Percentiles rank a stretch among this genome's conserved stretches.
phyloP scores from a whole-genome alignment of 768 basidiomycete genomes.

The Panaeolus cyanescens region DNA sequence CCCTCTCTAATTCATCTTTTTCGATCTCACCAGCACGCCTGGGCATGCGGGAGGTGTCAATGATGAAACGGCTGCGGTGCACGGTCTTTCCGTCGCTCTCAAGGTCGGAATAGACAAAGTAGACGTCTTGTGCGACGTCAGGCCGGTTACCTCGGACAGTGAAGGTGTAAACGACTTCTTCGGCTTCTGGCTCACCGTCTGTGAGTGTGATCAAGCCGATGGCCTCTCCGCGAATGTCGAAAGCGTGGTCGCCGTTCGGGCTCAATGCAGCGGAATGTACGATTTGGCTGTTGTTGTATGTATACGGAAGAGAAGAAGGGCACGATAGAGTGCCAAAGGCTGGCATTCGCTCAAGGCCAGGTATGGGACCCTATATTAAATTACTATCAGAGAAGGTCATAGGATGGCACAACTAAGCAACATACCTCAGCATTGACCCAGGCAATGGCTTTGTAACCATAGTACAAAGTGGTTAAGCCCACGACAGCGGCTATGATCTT shows the following conservation, averaged over 20 bases:
- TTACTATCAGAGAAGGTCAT: neutral
- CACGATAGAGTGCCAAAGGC: constrained; percentile 50
- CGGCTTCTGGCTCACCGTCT: constrained; percentile 39
- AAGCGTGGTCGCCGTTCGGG: constrained; percentile 45
- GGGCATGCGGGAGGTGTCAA: constrained; percentile 36
- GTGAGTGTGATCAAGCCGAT: constrained; percentile 54
- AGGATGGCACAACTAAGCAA: neutral
- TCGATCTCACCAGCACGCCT: constrained; percentile 7
- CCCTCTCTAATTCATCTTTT: constrained; percentile 4
- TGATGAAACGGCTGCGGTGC: constrained; percentile 35
- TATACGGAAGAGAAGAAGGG: constrained; percentile 44
- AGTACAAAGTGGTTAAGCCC: neutral
- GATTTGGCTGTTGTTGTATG: constrained; percentile 43
- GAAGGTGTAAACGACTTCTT: constrained; percentile 51
- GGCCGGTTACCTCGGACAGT: constrained; percentile 45
- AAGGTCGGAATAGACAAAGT: constrained; percentile 32
- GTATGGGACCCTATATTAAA: neutral
- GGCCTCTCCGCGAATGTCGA: constrained; percentile 49
- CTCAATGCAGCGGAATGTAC: constrained; percentile 29
- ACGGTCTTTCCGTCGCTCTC: constrained; percentile 28
- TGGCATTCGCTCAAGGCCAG: constrained; percentile 52
- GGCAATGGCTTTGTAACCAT: neutral
- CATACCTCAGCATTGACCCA: neutral
- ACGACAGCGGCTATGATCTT: neutral
- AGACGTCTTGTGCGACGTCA: constrained; percentile 38